These are phyloP conservation scores for Colletotrichum chrysophilum DNA, from an alignment of 2,329 filamentous ascomycete species.

Conservation along the genomic window DNA sequence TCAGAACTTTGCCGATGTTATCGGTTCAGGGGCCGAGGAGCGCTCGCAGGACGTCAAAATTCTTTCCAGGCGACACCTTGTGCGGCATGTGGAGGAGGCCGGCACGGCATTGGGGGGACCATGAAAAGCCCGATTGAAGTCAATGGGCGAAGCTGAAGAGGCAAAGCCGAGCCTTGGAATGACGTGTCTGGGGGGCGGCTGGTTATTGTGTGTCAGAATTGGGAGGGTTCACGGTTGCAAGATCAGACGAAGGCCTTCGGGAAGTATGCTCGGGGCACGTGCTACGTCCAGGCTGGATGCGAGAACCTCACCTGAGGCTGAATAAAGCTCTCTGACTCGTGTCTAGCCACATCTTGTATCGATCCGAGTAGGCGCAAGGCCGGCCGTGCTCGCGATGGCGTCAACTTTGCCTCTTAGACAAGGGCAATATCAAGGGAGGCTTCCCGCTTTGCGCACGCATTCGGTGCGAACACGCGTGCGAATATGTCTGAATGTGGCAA, in stretches of 20 bases:
- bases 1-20: constrained; percentile 3
- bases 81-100: not conserved
- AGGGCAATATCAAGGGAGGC: not conserved
- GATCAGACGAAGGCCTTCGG: not conserved
- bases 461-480: not conserved
- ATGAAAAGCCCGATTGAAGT: not conserved
- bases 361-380: not conserved
- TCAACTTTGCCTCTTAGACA: not conserved
- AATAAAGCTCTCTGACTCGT: not conserved
- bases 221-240: not conserved
- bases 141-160: not conserved
- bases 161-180: constrained; percentile 1
- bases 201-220: not conserved
- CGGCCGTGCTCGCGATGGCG: not conserved
- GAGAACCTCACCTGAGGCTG: not conserved
- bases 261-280: not conserved
- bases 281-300: not conserved
- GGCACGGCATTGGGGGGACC: not conserved
- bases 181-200: constrained; percentile 2
- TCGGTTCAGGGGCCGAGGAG: not conserved
- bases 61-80: not conserved
- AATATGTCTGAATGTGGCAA: not conserved
- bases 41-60: not conserved
- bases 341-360: not conserved
- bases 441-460: not conserved